Evolutionary conservation across 768 basidiomycete genomes (phyloP).

Genomic region (Rhodotorula diobovata): DNA sequence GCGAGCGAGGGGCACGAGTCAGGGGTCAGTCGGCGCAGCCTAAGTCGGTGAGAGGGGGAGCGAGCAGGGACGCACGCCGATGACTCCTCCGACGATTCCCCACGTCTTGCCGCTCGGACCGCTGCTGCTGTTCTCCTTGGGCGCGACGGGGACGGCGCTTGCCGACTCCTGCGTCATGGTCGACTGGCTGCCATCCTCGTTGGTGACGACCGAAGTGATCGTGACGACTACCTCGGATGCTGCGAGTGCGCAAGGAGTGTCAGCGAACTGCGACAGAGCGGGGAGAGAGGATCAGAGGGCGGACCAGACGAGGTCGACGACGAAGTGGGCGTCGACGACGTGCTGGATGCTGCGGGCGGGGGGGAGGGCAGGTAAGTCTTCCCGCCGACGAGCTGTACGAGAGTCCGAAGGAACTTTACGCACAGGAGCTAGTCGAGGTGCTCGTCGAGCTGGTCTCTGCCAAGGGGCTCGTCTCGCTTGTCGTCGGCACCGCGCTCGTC

Average conservation of each 20-base stretch:
- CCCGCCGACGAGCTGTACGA: too few relatives aligned
- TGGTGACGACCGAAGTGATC: slow-evolving; percentile 24
- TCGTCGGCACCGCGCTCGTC: too few relatives aligned
- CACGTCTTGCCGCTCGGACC: slow-evolving; percentile 28
- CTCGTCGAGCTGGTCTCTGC: background rate
- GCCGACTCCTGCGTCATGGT: slow-evolving; percentile 15
- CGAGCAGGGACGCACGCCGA: slow-evolving; percentile 15
- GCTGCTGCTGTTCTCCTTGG: background rate
- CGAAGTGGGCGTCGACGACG: background rate
- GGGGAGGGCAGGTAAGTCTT: background rate
- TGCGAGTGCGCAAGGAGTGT: background rate
- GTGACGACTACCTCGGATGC: slow-evolving; percentile 21
- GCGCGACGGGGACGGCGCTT: background rate
- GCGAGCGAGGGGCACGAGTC: background rate
- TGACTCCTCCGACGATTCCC: slow-evolving; percentile 31
- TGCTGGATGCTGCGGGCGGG: too few relatives aligned
- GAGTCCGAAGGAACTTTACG: too few relatives aligned
- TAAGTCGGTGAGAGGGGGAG: background rate
- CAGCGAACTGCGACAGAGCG: background rate
- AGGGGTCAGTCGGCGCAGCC: too few relatives aligned
- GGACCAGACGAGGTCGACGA: background rate
- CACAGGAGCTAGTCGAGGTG: background rate
- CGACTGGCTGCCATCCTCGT: slow-evolving; percentile 21
- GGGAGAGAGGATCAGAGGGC: background rate
- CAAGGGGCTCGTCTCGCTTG: too few relatives aligned